Evolutionary conservation across 1,284 basidiomycete species (phyloP).

Genomic region (Tausonia pullulans): DNA sequence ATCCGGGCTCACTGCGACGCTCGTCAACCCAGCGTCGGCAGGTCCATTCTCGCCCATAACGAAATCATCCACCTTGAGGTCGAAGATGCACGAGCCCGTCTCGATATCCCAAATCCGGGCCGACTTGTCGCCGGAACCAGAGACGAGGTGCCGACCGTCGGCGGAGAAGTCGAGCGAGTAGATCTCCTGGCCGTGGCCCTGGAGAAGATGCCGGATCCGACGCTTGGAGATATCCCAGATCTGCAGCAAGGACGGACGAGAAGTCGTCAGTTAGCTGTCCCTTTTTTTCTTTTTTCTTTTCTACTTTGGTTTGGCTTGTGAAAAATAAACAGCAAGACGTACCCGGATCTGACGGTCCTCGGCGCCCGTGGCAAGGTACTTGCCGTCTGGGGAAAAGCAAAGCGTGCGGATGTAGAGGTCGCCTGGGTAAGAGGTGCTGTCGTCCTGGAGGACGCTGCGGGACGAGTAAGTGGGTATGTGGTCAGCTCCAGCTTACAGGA

Average conservation of each 20-base stretch:
- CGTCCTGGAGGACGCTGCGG: slow-evolving; percentile 55
- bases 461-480: background rate
- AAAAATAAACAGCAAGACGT: slow-evolving; percentile 27
- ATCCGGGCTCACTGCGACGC: slow-evolving; percentile 66
- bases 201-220: slow-evolving; percentile 58
- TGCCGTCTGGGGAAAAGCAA: slow-evolving; percentile 72
- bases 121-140: slow-evolving; percentile 78
- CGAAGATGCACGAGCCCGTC: slow-evolving; percentile 43
- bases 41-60: slow-evolving; percentile 41
- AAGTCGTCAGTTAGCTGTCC: background rate
- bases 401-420: slow-evolving; percentile 76
- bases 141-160: slow-evolving; percentile 73
- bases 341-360: slow-evolving; percentile 74
- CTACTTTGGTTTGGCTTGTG: background rate
- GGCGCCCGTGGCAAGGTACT: slow-evolving; percentile 66
- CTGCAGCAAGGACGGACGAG: slow-evolving; percentile 34
- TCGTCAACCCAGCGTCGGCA: slow-evolving; percentile 63
- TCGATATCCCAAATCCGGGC: slow-evolving; percentile 80
- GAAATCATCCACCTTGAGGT: slow-evolving; percentile 39
- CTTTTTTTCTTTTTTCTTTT: too few relatives aligned
- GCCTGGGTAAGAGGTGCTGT: slow-evolving; percentile 46
- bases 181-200: slow-evolving; percentile 80
- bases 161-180: slow-evolving; percentile 78
- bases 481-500: slow-evolving; percentile 15
- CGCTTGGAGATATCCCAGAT: slow-evolving; percentile 77